A percentile compares a stretch with the other conserved stretches of the same genome.
phyloP scores from a whole-genome alignment of 2,329 filamentous ascomycete genomes.

The Alternaria arbusti region DNA sequence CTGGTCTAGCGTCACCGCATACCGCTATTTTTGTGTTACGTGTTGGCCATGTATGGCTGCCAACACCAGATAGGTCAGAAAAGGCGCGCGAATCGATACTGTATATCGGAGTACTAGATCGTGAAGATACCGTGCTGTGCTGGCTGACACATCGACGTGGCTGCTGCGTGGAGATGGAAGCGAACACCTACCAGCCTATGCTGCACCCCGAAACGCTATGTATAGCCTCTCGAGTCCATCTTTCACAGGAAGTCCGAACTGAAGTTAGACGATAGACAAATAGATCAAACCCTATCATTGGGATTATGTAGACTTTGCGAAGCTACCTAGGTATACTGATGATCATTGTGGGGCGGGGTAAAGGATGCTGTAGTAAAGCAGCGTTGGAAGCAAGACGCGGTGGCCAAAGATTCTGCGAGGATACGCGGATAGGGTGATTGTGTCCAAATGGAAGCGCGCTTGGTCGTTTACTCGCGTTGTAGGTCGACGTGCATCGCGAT shows the following conservation, averaged over 20 bases:
- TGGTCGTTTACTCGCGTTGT: not conserved
- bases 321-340: not conserved
- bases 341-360: not conserved
- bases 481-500: not conserved
- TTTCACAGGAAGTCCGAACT: not conserved
- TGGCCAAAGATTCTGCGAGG: not conserved
- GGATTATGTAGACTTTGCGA: not conserved
- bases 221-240: not conserved
- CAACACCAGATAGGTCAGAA: not conserved
- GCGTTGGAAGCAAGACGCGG: not conserved
- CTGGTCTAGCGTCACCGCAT: not conserved
- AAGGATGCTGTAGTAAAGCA: not conserved
- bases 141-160: not conserved
- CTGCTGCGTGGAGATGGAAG: not conserved
- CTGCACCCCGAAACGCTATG: not conserved
- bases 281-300: not conserved
- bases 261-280: not conserved
- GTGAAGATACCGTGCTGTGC: not conserved
- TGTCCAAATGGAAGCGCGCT: not conserved
- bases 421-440: fast-evolving
- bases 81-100: not conserved
- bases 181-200: not conserved
- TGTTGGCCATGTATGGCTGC: not conserved
- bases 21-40: not conserved
- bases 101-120: not conserved